phyloP scores from a whole-genome alignment of 2,329 filamentous ascomycete genomes.

The Aureobasidium mangrovei region DNA sequence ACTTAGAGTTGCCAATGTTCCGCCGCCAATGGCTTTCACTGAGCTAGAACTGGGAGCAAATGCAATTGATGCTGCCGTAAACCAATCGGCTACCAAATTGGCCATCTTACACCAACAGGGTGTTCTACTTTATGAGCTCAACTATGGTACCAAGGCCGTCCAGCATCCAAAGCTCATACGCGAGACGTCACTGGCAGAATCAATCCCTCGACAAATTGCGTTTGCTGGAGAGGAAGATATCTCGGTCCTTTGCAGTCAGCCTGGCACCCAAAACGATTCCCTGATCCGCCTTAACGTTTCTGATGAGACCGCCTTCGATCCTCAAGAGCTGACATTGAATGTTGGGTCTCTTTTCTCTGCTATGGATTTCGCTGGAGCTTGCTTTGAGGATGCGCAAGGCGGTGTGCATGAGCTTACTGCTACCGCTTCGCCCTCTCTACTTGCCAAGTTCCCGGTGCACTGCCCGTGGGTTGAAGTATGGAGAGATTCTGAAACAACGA shows the following conservation, averaged over 20 bases:
- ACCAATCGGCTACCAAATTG: slow-evolving; percentile 53
- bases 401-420: slow-evolving; percentile 3
- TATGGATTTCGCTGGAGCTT: slow-evolving; percentile 18
- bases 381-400: slow-evolving; percentile 19
- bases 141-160: slow-evolving; percentile 46
- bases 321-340: neutral
- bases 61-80: slow-evolving; percentile 67
- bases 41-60: slow-evolving; percentile 57
- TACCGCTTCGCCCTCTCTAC: neutral
- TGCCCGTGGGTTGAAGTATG: slow-evolving; percentile 25
- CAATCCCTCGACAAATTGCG: slow-evolving; percentile 37
- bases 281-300: neutral
- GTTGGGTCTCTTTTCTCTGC: slow-evolving; percentile 3
- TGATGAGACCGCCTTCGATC: slow-evolving; percentile 2
- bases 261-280: slow-evolving; percentile 18
- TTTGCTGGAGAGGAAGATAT: slow-evolving; percentile 35
- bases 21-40: slow-evolving; percentile 84
- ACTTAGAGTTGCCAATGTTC: slow-evolving; percentile 72
- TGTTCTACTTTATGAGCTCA: slow-evolving; percentile 63
- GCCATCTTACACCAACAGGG: slow-evolving; percentile 61
- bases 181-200: neutral
- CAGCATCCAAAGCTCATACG: slow-evolving; percentile 32
- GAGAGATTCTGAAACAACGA: slow-evolving; percentile 28
- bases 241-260: slow-evolving; percentile 23
- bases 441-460: slow-evolving; percentile 18